Evolutionary conservation across 805 yeast species (phyloP).

Genomic region (Ogataea paraovalis): DNA sequence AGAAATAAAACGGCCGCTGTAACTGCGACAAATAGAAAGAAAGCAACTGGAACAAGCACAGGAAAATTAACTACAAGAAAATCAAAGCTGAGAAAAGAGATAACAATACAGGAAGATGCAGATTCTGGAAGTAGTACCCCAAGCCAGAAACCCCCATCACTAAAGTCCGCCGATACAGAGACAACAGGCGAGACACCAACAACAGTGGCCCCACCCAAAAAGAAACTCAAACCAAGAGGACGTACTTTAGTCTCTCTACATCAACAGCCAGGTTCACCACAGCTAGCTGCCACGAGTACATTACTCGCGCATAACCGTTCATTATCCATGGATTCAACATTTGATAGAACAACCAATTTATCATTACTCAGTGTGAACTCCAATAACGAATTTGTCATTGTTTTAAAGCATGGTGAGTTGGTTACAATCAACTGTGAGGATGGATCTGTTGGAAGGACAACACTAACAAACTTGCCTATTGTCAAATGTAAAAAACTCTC

Average conservation of each 20-base stretch:
- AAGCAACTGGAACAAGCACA: constrained; percentile 9
- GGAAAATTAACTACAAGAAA: constrained; percentile 17
- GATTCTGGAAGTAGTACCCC: background rate
- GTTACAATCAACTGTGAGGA: constrained; percentile 45
- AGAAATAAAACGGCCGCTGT: constrained; percentile 43
- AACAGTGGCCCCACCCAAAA: background rate
- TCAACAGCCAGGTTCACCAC: background rate
- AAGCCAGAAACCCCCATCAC: background rate
- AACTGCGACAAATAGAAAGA: constrained; percentile 35
- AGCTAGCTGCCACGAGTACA: background rate
- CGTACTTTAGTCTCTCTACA: constrained; percentile 4
- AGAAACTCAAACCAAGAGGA: constrained; percentile 11
- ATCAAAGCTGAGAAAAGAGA: constrained; percentile 11
- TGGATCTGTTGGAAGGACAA: constrained; percentile 38
- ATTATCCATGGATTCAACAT: constrained; percentile 31
- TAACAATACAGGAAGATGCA: constrained; percentile 4
- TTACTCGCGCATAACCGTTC: constrained; percentile 14
- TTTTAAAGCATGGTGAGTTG: constrained; percentile 48
- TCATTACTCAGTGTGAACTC: constrained; percentile 26
- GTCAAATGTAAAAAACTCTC: constrained; percentile 50
- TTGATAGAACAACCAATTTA: constrained; percentile 26
- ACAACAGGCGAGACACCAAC: background rate
- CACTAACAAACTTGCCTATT: constrained; percentile 34
- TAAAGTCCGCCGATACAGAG: background rate
- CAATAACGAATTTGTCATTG: constrained; percentile 47